Evolutionary conservation across 176 grass and related monocot genomes (phyloP), one percentile per base, ranked within the genome.

Genomic region (Hyparrhenia diplandra): DNA sequence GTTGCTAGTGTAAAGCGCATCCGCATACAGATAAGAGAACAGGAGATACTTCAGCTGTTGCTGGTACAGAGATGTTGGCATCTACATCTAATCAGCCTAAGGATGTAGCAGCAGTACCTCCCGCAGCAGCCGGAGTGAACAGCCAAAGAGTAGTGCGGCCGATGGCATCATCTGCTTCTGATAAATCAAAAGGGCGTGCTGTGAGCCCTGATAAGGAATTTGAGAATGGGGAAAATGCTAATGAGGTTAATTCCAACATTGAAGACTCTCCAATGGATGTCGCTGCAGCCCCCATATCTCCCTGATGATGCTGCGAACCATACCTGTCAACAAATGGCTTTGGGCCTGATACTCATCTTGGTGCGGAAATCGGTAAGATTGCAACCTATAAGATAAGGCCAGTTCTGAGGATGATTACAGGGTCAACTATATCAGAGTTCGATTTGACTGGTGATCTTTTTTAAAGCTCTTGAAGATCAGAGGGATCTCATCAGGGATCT

Each of bases 391-490:
- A 89, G 87, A 87, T 88, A 76, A 90, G 88, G 70, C 89, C 80
- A 77, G 79, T 90, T 94, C 64, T 85, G 78, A 97, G 90, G 79
- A 90, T 94, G 87, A 77, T 86, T 87, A 29, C 88, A 85, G 88
- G 85, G 77, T 85, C 87, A 79, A 83, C 83, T 86, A 69, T 87
- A 82, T 83, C 92, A 47, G 92, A 90, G 75, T 92, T 89, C 71
- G 95, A 97, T 90, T 92, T 94, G 80, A 92, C 86, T 92, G 78
- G 92, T 84, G 89, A 79, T 88, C 42, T 79, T 71, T 94, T n/a
- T 90, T 76, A 94, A 97, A 87, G 85, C 83, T 81, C 86, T 94
- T 90, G 89, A 92, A 84, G 94, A 91, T 90, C 90, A 93, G 77
- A 90, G 87, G 86, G 88, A 90, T 82, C 78, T 89, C 64, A 90